These are phyloP conservation scores for Phytopythium mirpurense DNA, from an alignment of 352 stramenopile genomes.

Conservation along the genomic window DNA sequence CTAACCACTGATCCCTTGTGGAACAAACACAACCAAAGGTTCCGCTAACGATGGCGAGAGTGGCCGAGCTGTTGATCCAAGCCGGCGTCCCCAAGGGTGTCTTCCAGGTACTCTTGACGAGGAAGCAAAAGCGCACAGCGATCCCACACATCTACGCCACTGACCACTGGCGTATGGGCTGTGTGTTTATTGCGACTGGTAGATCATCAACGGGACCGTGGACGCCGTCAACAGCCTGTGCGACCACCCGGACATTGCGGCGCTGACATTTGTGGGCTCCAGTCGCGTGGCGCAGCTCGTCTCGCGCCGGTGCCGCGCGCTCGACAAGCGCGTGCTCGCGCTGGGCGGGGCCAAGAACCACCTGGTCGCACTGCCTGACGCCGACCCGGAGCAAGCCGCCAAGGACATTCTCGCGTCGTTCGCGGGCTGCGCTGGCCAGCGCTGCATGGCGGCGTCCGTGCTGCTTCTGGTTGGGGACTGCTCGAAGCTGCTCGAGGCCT, in stretches of 20 bases:
- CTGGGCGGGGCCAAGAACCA: slow-evolving; percentile 98
- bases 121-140: too few species aligned
- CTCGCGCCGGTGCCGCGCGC: slow-evolving; percentile 75
- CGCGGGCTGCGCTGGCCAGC: slow-evolving; percentile 94
- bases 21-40: slow-evolving; percentile 20
- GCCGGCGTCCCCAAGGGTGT: slow-evolving; percentile 93
- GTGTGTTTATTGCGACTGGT: neutral
- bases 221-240: slow-evolving; percentile 91
- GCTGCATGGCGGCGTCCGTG: slow-evolving; percentile 96
- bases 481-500: slow-evolving; percentile 66
- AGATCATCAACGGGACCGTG: slow-evolving; percentile 92
- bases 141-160: too few species aligned
- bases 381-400: slow-evolving; percentile 87
- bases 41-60: slow-evolving; percentile 90
- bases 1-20: slow-evolving; percentile 1
- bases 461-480: slow-evolving; percentile 89
- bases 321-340: slow-evolving; percentile 94
- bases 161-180: too few species aligned
- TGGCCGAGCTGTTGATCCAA: slow-evolving; percentile 86
- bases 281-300: slow-evolving; percentile 92
- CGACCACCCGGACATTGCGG: slow-evolving; percentile 84
- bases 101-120: slow-evolving; percentile 87
- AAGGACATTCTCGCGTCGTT: slow-evolving; percentile 96
- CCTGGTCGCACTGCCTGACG: slow-evolving; percentile 93
- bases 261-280: slow-evolving; percentile 96